Conservation (phyloP, 176 grass and related monocot species). For the Avena insularis region DNA sequence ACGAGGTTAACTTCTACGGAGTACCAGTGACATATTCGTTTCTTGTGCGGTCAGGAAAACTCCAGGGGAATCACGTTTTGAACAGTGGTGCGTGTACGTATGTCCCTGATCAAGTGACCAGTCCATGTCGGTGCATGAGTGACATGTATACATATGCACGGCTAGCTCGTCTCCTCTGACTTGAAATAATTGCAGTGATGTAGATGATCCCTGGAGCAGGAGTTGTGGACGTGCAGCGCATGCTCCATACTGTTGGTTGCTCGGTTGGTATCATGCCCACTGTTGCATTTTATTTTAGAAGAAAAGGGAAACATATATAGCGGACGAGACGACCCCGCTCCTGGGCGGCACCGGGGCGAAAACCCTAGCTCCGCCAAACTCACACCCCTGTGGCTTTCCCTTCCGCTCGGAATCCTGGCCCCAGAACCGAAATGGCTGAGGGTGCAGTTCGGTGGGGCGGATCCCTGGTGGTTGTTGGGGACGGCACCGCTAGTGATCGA, state of each 20-base stretch:
- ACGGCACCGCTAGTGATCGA: too few relatives aligned
- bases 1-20: too few relatives aligned
- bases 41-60: neutral
- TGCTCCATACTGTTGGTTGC: neutral
- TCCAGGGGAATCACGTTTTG: neutral
- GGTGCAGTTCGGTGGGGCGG: too few relatives aligned
- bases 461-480: too few relatives aligned
- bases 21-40: neutral
- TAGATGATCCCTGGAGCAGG: neutral
- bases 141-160: conserved; percentile 14
- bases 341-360: too few relatives aligned
- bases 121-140: conserved; percentile 2
- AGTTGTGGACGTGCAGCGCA: neutral
- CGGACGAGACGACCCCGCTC: too few relatives aligned
- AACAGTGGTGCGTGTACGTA: neutral
- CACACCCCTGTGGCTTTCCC: too few relatives aligned
- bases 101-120: neutral
- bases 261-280: conserved; percentile 1
- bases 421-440: too few relatives aligned
- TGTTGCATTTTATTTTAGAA: neutral
- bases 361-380: too few relatives aligned
- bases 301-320: neutral
- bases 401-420: too few relatives aligned
- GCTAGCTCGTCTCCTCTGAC: neutral
- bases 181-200: neutral